Percentiles rank a stretch among this genome's conserved stretches.
Evolutionary conservation across 305 asterid genomes (phyloP).

Genomic region (Caryopteris hybrid): DNA sequence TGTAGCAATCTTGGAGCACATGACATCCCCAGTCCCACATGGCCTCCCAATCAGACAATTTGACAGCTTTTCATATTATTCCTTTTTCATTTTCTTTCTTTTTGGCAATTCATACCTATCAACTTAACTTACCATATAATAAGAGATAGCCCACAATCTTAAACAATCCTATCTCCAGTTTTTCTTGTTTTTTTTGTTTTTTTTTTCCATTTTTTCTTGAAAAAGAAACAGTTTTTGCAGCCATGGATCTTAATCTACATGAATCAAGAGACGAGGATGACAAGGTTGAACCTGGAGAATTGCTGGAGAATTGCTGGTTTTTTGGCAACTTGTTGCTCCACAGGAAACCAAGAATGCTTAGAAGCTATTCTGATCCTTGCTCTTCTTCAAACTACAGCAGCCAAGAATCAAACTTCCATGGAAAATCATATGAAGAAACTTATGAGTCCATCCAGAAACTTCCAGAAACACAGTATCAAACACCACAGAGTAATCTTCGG

Average conservation of each 20-base stretch:
- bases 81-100: not conserved
- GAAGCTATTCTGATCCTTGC: conserved; percentile 36
- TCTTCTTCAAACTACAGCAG: conserved; percentile 17
- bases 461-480: not conserved
- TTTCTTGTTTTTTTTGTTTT: too few species aligned
- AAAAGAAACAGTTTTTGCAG: too few species aligned
- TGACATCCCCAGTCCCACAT: conserved; percentile 35
- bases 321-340: conserved; percentile 32
- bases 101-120: conserved; percentile 18
- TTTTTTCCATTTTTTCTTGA: too few species aligned
- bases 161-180: conserved; percentile 11
- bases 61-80: conserved; percentile 26
- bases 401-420: conserved; percentile 9
- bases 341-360: conserved; percentile 23
- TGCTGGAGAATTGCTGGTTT: conserved; percentile 38
- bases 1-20: conserved; percentile 23
- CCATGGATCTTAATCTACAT: conserved; percentile 14
- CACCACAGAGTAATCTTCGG: not conserved
- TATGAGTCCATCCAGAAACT: conserved; percentile 29
- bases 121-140: conserved; percentile 4
- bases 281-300: conserved; percentile 21
- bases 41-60: conserved; percentile 26
- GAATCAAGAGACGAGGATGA: not conserved
- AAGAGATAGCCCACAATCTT: conserved; percentile 12
- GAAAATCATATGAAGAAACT: conserved; percentile 27